Base-by-base conservation (phyloP, 768 basidiomycete genomes). In the Hygrophorus pudorinus region DNA sequence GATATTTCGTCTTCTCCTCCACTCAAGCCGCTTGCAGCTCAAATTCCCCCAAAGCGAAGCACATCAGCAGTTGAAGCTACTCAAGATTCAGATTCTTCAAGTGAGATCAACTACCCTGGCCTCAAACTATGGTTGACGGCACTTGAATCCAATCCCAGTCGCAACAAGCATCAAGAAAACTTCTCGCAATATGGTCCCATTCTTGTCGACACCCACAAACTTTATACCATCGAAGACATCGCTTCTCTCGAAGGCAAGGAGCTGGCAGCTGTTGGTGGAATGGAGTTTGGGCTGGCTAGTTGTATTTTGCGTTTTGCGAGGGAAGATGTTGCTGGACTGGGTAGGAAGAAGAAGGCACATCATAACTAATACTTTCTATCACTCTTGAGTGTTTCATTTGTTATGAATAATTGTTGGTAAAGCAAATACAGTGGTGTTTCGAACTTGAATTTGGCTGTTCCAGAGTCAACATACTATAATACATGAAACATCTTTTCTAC, bases 81-180 rank as follows among this genome's bases (percentile, higher is more conserved):
- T 20, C n/a, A n/a, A 21, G 24, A 12, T 20, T 38, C 37, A 3
- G 12, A 17, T 38, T 14, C 16, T 4, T 12, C 12, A 5, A 38
- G 28, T 12, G 41, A 30, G 5, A 30, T 42, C 6, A 27, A 42
- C 7, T 34, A 42, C 32, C 41, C 41, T 6, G 14, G 18, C 5
- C 41, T 42, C 41, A 42, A 42, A 14, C 13, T 12, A 9, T 42
- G 41, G 41, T 29, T 42, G 13, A 17, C 17, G 27, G 41, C 41
- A 8, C 6, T 42, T 32, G 41, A 42, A 30, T 29, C 28, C 8
- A 12, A 42, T 18, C 27, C 20, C 2, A 3, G 16, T 38, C n/a
- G n/a, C 37, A 38, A 38, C 37, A 38, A 16, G 24, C 20, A 38
- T 21, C 12, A 17, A 5, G 37, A 38, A 12, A 38, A 10, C 12